Percentiles rank a stretch among this genome's conserved stretches.
These are phyloP conservation scores for Naematelia encephala DNA, from an alignment of 768 basidiomycete genomes.

Conservation along the genomic window DNA sequence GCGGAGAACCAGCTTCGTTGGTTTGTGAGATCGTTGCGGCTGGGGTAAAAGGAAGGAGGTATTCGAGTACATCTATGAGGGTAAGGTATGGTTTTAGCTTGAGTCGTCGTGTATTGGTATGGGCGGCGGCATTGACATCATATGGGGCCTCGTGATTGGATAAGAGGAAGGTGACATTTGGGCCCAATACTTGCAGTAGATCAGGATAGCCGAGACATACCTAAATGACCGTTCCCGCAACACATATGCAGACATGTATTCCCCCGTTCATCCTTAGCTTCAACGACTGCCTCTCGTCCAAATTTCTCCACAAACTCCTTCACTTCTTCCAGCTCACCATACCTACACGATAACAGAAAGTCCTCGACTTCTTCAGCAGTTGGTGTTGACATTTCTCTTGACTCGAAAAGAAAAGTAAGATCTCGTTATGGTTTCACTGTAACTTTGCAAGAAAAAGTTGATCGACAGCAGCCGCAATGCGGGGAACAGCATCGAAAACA, in stretches of 20 bases:
- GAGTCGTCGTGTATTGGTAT: no score
- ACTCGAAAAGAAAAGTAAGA: neutral
- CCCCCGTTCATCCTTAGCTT: constrained; percentile 67
- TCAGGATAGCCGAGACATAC: constrained; percentile 53
- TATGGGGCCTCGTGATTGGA: no score
- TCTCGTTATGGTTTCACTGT: no score
- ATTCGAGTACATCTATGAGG: constrained; percentile 74
- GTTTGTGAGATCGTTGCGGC: constrained; percentile 60
- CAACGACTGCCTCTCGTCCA: constrained; percentile 54
- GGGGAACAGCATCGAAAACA: neutral
- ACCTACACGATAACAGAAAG: constrained; percentile 75
- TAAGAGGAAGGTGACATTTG: neutral
- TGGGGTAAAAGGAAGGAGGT: constrained; percentile 63
- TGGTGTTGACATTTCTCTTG: constrained; percentile 24
- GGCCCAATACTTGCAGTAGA: neutral
- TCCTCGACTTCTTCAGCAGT: constrained; percentile 58
- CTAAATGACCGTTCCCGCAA: constrained; percentile 81
- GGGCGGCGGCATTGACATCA: no score
- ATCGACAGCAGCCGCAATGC: neutral
- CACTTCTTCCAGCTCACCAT: constrained; percentile 80
- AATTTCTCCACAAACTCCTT: constrained; percentile 63
- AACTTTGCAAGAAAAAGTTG: no score
- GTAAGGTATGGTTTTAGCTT: no score
- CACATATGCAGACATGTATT: constrained; percentile 84
- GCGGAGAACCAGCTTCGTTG: constrained; percentile 73